phyloP scores from a whole-genome alignment of 768 basidiomycete genomes.

The Amanita rubescens region DNA sequence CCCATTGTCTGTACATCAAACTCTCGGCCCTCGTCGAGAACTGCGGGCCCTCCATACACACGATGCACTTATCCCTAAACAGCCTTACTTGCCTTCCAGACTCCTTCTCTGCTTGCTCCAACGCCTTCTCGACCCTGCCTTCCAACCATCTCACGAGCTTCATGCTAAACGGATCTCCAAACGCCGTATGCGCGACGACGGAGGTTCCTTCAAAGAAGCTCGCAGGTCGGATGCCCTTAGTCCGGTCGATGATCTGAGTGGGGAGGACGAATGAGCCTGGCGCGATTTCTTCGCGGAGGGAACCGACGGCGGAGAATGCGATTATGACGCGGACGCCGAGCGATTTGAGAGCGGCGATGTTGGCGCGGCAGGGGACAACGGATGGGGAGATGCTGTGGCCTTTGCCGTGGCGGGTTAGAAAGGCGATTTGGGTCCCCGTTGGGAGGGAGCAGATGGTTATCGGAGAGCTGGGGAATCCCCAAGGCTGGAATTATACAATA shows the following conservation, averaged over 20 bases:
- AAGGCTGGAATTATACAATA: constrained; percentile 50
- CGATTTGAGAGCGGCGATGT: constrained; percentile 91
- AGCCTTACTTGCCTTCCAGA: constrained; percentile 48
- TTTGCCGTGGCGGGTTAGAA: constrained; percentile 86
- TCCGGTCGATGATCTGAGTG: constrained; percentile 91
- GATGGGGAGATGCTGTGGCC: constrained; percentile 77
- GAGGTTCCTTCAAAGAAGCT: constrained; percentile 80
- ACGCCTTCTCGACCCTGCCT: constrained; percentile 50
- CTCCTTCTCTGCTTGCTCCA: constrained; percentile 33
- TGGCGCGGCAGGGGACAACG: constrained; percentile 77
- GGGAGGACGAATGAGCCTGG: constrained; percentile 89
- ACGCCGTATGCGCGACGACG: constrained; percentile 88
- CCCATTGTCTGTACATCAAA: constrained; percentile 88
- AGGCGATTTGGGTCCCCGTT: constrained; percentile 75
- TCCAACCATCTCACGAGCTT: constrained; percentile 62
- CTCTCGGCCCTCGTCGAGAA: constrained; percentile 99
- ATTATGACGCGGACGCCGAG: constrained; percentile 85
- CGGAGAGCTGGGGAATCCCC: constrained; percentile 87
- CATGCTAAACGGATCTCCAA: constrained; percentile 85
- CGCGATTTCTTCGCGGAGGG: constrained; percentile 85
- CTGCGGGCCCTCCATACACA: constrained; percentile 97
- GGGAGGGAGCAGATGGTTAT: constrained; percentile 90
- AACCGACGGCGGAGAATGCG: constrained; percentile 94
- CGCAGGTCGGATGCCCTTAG: constrained; percentile 85
- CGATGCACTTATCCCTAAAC: constrained; percentile 77